Base-by-base conservation (phyloP, 768 basidiomycete species). In the Trametes cingulata region DNA sequence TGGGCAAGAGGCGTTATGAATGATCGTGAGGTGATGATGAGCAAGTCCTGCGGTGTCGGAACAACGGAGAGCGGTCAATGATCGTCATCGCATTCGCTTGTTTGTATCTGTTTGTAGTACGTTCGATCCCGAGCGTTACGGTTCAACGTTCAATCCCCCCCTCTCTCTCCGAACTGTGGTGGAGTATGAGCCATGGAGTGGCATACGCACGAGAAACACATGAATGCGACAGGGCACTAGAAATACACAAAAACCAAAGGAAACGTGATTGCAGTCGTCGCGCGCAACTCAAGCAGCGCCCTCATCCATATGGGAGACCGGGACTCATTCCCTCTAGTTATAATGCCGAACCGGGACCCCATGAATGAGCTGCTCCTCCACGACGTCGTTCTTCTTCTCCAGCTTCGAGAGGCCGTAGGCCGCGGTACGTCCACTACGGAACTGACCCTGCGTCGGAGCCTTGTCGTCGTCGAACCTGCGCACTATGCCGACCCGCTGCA, bases 291-390 rank as follows among this genome's bases (percentile, higher is more conserved):
- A n/a, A n/a, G n/a, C n/a, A n/a, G n/a, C n/a, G n/a, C n/a, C n/a
- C n/a, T n/a, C n/a, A n/a, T n/a, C n/a, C n/a, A n/a, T n/a, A n/a
- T n/a, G n/a, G n/a, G n/a, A n/a, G n/a, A n/a, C n/a, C n/a, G n/a
- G n/a, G n/a, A n/a, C n/a, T n/a, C n/a, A n/a, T n/a, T n/a, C n/a
- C n/a, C n/a, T 17, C 57, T 61, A 75, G 56, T 72, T 72, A 60
- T 72, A 74, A 58, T 75, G 73, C 50, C 65, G 72, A 33, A 75
- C 72, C 35, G 67, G 63, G 3, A 74, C 66, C 1, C 73, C 73
- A 36, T 69, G 68, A 33, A 75, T 54, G 33, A 74, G 49, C 61
- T 75, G 71, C 46, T 74, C 75, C 58, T 76, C 73, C 5, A 70
- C 60, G 10, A 66, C 70, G 1, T 62, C 55, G n/a, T 67, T 67